These are phyloP conservation scores for Rubus idaeus DNA, from an alignment of 306 rosid species.

Conservation along the genomic window DNA sequence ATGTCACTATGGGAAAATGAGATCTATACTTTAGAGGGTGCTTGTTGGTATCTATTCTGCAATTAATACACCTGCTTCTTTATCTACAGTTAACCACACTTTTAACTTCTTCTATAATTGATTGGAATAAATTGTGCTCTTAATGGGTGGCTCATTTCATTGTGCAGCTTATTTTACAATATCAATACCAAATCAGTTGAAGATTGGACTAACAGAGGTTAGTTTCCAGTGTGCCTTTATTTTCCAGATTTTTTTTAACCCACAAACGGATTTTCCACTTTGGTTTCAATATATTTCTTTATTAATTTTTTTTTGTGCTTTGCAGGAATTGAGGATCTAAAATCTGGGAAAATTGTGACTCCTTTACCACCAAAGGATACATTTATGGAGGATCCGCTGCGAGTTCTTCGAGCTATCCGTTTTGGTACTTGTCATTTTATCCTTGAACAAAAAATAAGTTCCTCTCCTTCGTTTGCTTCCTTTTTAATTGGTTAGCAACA, in stretches of 20 bases:
- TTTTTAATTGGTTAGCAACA: background rate
- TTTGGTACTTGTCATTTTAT: conserved; percentile 51
- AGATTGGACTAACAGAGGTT: conserved; percentile 85
- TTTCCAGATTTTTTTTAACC: background rate
- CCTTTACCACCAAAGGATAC: conserved; percentile 84
- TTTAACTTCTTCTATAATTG: background rate
- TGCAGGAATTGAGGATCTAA: conserved; percentile 75
- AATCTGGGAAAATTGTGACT: conserved; percentile 83
- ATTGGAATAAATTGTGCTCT: conserved; percentile 19
- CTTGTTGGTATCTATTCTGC: background rate
- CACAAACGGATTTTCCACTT: background rate
- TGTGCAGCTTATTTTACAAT: conserved; percentile 82
- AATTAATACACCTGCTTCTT: conserved; percentile 2
- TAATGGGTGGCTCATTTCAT: background rate
- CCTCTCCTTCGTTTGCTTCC: background rate
- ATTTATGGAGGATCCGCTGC: conserved; percentile 90
- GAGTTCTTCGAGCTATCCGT: conserved; percentile 94
- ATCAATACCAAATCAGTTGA: conserved; percentile 76
- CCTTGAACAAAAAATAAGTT: background rate
- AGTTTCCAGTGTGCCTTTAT: conserved; percentile 3
- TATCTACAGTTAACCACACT: background rate
- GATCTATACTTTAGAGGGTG: background rate
- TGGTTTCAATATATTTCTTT: conserved; percentile 13
- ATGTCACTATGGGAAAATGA: background rate
- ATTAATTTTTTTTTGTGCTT: background rate